Conservation (phyloP, 768 basidiomycete genomes). For the Kwoniella dejecticola region DNA sequence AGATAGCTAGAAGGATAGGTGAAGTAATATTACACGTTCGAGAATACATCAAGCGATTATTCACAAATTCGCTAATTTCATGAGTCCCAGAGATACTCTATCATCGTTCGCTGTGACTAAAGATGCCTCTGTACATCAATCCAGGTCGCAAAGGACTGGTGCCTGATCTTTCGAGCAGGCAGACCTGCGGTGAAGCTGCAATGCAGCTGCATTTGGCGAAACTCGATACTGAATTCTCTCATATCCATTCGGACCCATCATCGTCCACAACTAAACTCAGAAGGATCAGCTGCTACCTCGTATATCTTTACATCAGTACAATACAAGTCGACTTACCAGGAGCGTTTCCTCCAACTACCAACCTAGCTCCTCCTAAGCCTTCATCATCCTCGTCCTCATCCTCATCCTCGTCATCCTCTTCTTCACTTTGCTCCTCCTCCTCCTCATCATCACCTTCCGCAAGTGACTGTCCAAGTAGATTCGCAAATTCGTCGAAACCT, state of each 20-base stretch:
- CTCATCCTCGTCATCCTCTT: constrained; percentile 33
- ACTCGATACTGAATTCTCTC: too few species aligned
- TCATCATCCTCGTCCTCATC: constrained; percentile 39
- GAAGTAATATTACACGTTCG: too few species aligned
- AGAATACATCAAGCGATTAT: too few species aligned
- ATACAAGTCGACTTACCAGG: constrained; percentile 12
- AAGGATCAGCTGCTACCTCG: constrained; percentile 4
- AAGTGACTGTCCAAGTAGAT: constrained; percentile 38
- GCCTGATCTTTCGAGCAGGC: too few species aligned
- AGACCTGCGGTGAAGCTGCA: too few species aligned
- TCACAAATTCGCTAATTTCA: too few species aligned
- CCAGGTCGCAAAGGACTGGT: too few species aligned
- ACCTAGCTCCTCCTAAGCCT: constrained; percentile 34
- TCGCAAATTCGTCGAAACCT: constrained; percentile 46
- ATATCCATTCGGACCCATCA: constrained; percentile 28
- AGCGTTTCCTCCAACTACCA: constrained; percentile 18
- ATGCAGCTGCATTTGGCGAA: too few species aligned
- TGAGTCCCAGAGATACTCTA: too few species aligned
- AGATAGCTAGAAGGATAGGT: too few species aligned
- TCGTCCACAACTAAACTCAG: constrained; percentile 17
- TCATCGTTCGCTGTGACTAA: too few species aligned
- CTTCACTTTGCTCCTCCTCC: constrained; percentile 16
- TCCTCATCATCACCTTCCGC: constrained; percentile 27
- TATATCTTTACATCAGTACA: neutral
- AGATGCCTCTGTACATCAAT: too few species aligned